Evolutionary conservation across 352 stramenopile genomes (phyloP), one percentile per base, ranked within the genome.

Genomic region (Globisporangium middletonii): DNA sequence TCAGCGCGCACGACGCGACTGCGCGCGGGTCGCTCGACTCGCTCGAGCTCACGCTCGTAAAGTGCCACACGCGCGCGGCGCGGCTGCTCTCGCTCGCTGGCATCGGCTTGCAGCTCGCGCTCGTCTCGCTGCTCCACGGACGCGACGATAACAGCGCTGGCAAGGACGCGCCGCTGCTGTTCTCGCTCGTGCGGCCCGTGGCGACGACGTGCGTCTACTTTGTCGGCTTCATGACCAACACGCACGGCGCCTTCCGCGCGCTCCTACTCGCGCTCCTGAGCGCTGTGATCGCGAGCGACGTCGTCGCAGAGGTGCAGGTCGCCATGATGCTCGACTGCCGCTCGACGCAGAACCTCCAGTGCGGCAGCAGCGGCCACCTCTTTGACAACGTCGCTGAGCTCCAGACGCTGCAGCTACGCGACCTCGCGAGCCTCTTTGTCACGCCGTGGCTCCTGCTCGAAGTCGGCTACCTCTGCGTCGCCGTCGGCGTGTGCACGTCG

Each of bases 161-260:
- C 5, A 46, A 55, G 27, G 53, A 42, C 12, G 62, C 57, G 7
- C 63, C 69, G n/a, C 85, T 79, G 54, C 61, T 67, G 27, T 74
- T 89, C 42, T 73, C 68, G 18, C 57, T 86, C 49, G 63, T 75
- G 16, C 78, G 78, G 3, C 71, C 76, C 1, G 66, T 77, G 16
- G 53, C 59, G 23, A 83, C 81, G 47, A 38, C 81, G 28, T 84
- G 72, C 53, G 63, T 61, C 5, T 81, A 76, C 52, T 56, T 81
- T 18, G 60, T 87, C 35, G 76, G 73, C 33, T 89, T 89, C 59
- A 86, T 81, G 73, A 88, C 75, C 58, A 88, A 83, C 73, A 83
- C 75, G 7, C 75, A 89, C 53, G 64, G 72, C 16, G 73, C 71
- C n/a, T 89, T 79, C 58, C 75, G 77, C 16, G 44, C 80, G 19